Evolutionary conservation across 2,329 filamentous ascomycete species (phyloP).

Genomic region (Beauveria rudraprayagi): DNA sequence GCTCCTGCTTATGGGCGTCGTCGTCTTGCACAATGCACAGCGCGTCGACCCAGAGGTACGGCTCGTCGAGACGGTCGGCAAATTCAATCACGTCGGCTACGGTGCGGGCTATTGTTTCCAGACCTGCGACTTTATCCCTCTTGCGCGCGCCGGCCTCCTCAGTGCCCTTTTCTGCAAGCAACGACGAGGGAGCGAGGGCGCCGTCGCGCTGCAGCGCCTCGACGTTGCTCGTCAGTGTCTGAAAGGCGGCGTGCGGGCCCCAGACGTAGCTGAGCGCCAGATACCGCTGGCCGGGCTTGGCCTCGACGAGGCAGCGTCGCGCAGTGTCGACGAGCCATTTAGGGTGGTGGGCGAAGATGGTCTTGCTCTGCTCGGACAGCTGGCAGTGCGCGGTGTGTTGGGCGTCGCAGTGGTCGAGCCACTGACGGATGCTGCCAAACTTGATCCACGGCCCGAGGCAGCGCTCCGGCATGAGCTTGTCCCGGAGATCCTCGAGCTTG

Average conservation of each 20-base stretch:
- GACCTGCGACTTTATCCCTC: not conserved
- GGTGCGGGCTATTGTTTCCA: not conserved
- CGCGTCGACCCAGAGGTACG: conserved; percentile 16
- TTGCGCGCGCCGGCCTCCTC: not conserved
- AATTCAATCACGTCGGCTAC: conserved; percentile 14
- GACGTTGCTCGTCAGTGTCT: conserved; percentile 3
- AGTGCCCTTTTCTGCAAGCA: too few relatives aligned
- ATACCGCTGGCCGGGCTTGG: conserved; percentile 10
- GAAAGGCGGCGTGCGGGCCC: conserved; percentile 10
- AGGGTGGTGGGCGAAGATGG: conserved; percentile 4
- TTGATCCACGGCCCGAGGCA: conserved; percentile 9
- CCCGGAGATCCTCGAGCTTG: conserved; percentile 9
- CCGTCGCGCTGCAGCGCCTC: conserved; percentile 1
- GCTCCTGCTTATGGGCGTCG: conserved; percentile 11
- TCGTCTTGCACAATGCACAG: conserved; percentile 17
- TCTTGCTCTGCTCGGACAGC: not conserved
- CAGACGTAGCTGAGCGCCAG: conserved; percentile 17
- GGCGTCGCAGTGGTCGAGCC: conserved; percentile 8
- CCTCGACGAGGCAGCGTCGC: not conserved
- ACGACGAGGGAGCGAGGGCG: not conserved
- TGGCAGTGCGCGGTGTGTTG: not conserved
- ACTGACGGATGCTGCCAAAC: not conserved
- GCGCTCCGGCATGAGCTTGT: conserved; percentile 7
- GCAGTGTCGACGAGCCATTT: conserved; percentile 6
- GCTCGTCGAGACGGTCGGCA: conserved; percentile 10